Base-by-base conservation (phyloP, 352 stramenopile species). In the Phytophthora citrophthora region DNA sequence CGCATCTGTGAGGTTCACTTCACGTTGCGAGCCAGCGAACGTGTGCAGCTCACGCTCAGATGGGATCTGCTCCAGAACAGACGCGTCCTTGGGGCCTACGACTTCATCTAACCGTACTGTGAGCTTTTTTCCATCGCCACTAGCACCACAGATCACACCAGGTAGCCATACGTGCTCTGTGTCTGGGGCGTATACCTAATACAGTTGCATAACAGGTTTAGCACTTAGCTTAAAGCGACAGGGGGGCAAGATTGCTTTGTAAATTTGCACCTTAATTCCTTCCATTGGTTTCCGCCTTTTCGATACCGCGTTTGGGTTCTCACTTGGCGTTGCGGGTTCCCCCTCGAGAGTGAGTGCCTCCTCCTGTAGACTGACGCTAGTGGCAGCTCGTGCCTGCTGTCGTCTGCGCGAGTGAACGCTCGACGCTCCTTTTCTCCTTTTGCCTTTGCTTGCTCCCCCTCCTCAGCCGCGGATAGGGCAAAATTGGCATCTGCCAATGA, bases 161-260 rank as follows among this genome's bases (percentile, higher is more conserved):
- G 87, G 87, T 5, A 95, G 73, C 87, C 87, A 95, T 57, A 95
- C 68, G 49, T 94, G 84, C 49, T 91, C 83, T 8, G 61, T 61
- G 48, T 95, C 87, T 9, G 87, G 87, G 38, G 88, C 65, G 54
- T 82, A 95, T 18, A 95, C 86, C 87, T 74, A 38, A 34, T 16
- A 36, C 53, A 62, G 7, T 39, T 41, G 40, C 23, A 57, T 47
- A 18, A 36, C 9, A 41, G n/a, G 36, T 52, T 57, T 49, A 44
- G 23, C 24, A 44, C 61, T 20, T 54, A 68, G 64, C 48, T 12
- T 92, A 69, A 52, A 61, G 52, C 40, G 41, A 76, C 52, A 62
- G 43, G 44, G 43, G 31, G 16, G 16, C 34, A 46, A 41, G 23
- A 32, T 34, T 20, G 20, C 20, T 20, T 20, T 20, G 26, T 1